Evolutionary conservation across 2,329 filamentous ascomycete species (phyloP).

Genomic region (Ophiocordyceps camponoti-floridani): DNA sequence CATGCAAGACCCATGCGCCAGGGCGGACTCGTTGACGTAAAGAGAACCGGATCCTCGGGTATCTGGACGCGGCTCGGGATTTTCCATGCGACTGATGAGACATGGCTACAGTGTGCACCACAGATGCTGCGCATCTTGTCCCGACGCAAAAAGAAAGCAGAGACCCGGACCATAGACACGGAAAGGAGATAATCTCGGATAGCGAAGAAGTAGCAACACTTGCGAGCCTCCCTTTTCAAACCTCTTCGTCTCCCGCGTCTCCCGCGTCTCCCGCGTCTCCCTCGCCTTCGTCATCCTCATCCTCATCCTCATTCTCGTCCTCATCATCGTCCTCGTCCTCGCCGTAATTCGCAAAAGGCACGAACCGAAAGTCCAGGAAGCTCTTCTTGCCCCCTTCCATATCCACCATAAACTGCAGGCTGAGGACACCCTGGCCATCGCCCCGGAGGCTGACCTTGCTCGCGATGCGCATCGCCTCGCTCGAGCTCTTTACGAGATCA

Average conservation of each 20-base stretch:
- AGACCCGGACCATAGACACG: neutral
- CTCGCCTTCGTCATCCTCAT: too few relatives aligned
- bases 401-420: constrained; percentile 92
- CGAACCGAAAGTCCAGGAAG: constrained; percentile 71
- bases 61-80: neutral
- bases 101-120: neutral
- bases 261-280: too few relatives aligned
- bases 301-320: constrained; percentile 8
- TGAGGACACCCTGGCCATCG: constrained; percentile 78
- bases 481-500: constrained; percentile 65
- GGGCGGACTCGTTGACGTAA: neutral
- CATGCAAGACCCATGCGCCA: too few relatives aligned
- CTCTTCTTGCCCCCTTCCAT: constrained; percentile 50
- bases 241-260: neutral
- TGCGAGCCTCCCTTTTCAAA: neutral
- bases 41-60: neutral
- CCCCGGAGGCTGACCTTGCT: constrained; percentile 84
- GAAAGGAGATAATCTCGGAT: neutral
- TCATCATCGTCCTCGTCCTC: constrained; percentile 9
- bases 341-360: constrained; percentile 50
- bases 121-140: neutral
- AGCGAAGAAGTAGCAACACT: neutral
- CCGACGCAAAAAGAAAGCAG: neutral
- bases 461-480: constrained; percentile 81
- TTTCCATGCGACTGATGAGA: neutral